phyloP scores from a whole-genome alignment of 148 eudicot genomes.

The Nepenthes gracilis region DNA sequence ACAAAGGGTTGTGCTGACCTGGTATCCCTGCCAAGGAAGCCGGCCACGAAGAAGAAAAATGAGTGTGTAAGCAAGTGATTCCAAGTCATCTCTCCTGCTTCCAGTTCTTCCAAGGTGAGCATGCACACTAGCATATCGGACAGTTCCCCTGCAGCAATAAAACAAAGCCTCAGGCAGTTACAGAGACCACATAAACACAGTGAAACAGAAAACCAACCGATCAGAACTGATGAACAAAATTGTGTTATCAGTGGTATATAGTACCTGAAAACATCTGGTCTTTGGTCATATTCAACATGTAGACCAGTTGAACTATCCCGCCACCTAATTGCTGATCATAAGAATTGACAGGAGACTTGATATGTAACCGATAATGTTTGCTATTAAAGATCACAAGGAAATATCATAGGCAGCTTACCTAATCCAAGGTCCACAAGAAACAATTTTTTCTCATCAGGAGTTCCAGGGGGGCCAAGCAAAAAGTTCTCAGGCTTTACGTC shows the following conservation, averaged over 20 bases:
- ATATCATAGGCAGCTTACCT: slow-evolving; percentile 19
- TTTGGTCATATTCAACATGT: slow-evolving; percentile 12
- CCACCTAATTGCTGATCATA: slow-evolving; percentile 7
- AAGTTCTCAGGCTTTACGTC: slow-evolving; percentile 59
- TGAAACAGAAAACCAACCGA: neutral
- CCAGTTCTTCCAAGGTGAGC: slow-evolving; percentile 13
- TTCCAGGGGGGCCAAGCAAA: slow-evolving; percentile 53
- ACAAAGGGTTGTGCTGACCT: neutral
- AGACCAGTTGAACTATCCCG: slow-evolving; percentile 6
- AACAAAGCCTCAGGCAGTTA: neutral
- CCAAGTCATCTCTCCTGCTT: slow-evolving; percentile 13
- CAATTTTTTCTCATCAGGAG: slow-evolving; percentile 32
- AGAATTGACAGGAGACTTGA: neutral
- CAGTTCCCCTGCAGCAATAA: slow-evolving; percentile 4
- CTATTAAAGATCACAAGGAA: neutral
- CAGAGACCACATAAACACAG: neutral
- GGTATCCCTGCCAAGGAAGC: slow-evolving; percentile 13
- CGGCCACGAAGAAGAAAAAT: slow-evolving; percentile 12
- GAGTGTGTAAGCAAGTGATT: slow-evolving; percentile 13
- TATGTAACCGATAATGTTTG: neutral
- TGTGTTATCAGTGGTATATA: neutral
- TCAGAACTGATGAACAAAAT: neutral
- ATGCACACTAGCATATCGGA: slow-evolving; percentile 14
- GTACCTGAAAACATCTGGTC: slow-evolving; percentile 13
- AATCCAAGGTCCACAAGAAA: slow-evolving; percentile 52